Percentiles rank a stretch among this genome's conserved stretches.
phyloP scores from a whole-genome alignment of 2,329 filamentous ascomycete species.

The Aspergillus aculeatus region DNA sequence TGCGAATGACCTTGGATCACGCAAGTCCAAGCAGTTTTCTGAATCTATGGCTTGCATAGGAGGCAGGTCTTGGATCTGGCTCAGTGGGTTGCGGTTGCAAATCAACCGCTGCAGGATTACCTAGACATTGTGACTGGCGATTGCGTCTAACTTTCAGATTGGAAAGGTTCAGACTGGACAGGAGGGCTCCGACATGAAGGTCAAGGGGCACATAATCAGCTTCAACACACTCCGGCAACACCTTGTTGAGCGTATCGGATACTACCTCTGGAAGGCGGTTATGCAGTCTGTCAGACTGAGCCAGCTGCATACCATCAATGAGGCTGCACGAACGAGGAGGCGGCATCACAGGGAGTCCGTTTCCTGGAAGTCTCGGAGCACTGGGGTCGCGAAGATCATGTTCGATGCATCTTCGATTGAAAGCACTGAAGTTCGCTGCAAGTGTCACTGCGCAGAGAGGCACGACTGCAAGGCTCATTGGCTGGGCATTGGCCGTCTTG shows the following conservation, averaged over 20 bases:
- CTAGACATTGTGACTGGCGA: conserved; percentile 11
- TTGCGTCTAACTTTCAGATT: conserved; percentile 11
- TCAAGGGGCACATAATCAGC: conserved; percentile 23
- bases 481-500: neutral
- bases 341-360: conserved; percentile 28
- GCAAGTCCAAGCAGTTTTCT: neutral
- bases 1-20: too few relatives aligned
- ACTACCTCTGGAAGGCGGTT: conserved; percentile 19
- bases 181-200: conserved; percentile 17
- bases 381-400: conserved; percentile 3
- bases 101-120: neutral
- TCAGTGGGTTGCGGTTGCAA: neutral
- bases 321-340: conserved; percentile 28
- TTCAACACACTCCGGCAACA: conserved; percentile 13
- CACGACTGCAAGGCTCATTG: conserved; percentile 26
- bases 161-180: conserved; percentile 18
- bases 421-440: conserved; percentile 30
- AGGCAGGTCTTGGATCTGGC: neutral
- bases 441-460: conserved; percentile 36
- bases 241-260: conserved; percentile 18
- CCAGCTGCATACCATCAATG: conserved; percentile 24
- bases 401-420: conserved; percentile 21
- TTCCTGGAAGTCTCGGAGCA: conserved; percentile 21
- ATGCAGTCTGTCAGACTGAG: conserved; percentile 8
- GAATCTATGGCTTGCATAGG: neutral